Percentiles rank a stretch among this genome's conserved stretches.
These are phyloP conservation scores for Stephania cephalantha DNA, from an alignment of 164 flowering plant species.

Conservation along the genomic window DNA sequence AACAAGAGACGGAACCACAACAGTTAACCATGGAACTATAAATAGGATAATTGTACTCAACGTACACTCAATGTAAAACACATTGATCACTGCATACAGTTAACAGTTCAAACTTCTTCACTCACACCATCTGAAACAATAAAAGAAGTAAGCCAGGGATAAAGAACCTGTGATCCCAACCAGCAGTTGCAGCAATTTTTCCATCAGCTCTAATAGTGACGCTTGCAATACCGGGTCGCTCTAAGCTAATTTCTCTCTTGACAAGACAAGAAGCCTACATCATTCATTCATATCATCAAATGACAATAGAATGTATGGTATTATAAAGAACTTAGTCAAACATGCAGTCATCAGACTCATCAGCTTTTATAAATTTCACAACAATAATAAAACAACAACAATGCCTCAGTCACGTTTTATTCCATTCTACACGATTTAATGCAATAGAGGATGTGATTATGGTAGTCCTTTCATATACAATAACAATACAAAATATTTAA, in stretches of 20 bases:
- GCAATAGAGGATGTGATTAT: too few relatives aligned
- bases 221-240: constrained; percentile 69
- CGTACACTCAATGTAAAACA: background rate
- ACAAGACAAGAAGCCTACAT: constrained; percentile 54
- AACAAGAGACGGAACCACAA: background rate
- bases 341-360: background rate
- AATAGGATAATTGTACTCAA: background rate
- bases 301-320: background rate
- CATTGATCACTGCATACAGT: background rate
- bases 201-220: constrained; percentile 62
- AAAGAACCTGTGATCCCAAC: constrained; percentile 90
- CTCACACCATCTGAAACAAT: background rate
- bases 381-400: too few relatives aligned
- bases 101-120: background rate
- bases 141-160: background rate
- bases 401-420: too few relatives aligned
- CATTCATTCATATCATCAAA: background rate
- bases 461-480: background rate
- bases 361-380: too few relatives aligned
- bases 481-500: background rate
- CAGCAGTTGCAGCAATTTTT: constrained; percentile 87
- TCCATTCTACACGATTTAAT: too few relatives aligned
- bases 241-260: constrained; percentile 68
- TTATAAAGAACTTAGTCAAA: background rate
- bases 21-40: background rate